A percentile compares a stretch with the other conserved stretches of the same genome.
phyloP scores from a whole-genome alignment of 257 asterid species.

The Ajuga chamaepitys region DNA sequence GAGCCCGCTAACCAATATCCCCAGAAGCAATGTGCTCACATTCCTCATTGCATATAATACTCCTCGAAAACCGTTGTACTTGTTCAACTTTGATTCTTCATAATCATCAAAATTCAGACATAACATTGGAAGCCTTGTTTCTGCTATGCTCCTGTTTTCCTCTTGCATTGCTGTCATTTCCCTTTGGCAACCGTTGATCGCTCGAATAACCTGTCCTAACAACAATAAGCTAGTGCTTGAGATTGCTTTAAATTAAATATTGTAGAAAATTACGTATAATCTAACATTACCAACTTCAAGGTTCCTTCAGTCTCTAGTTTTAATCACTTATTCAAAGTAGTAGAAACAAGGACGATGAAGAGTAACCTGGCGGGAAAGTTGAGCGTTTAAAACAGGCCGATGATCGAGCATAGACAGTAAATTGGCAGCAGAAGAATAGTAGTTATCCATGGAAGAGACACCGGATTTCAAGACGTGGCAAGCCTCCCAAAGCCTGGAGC shows the following conservation, averaged over 20 bases:
- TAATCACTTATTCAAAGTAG: no score
- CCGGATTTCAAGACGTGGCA: conserved; percentile 54
- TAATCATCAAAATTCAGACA: conserved; percentile 39
- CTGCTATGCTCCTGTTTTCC: conserved; percentile 47
- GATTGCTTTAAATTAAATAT: no score
- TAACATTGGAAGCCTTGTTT: conserved; percentile 36
- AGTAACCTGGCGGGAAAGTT: conserved; percentile 69
- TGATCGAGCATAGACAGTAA: conserved; percentile 35
- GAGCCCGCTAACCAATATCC: conserved; percentile 50
- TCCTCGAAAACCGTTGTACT: conserved; percentile 61
- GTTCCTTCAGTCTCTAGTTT: no score
- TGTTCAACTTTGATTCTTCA: conserved; percentile 48
- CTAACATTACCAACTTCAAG: no score
- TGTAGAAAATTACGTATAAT: no score
- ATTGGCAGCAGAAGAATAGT: conserved; percentile 34
- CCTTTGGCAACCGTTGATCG: conserved; percentile 50
- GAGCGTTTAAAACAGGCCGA: conserved; percentile 34
- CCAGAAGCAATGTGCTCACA: conserved; percentile 51
- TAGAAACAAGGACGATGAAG: no score
- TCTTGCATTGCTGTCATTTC: conserved; percentile 45
- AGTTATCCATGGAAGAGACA: conserved; percentile 46
- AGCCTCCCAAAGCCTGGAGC: conserved; percentile 72
- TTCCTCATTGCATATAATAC: conserved; percentile 62
- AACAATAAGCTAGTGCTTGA: no score
- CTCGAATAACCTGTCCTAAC: conserved; percentile 39